A percentile compares a stretch with the other conserved stretches of the same genome.
Conservation (phyloP, 1,284 basidiomycete genomes). For the Fomitopsis pinicola region DNA sequence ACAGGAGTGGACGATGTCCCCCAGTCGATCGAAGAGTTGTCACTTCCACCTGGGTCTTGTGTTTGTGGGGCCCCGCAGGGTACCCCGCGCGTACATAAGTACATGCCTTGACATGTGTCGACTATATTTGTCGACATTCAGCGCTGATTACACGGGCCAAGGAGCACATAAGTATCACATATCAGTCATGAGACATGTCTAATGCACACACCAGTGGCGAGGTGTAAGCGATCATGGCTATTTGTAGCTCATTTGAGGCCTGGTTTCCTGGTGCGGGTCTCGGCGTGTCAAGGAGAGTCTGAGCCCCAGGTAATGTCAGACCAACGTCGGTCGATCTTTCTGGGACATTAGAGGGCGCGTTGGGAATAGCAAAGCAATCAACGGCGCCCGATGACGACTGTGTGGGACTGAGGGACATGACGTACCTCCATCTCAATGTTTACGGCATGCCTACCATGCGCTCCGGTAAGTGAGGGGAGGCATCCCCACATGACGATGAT, state of each 20-base stretch:
- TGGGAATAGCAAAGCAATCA: too few relatives aligned
- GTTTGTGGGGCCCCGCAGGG: not conserved
- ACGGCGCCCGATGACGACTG: not conserved
- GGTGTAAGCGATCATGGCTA: not conserved
- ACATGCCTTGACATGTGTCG: not conserved
- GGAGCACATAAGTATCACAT: not conserved
- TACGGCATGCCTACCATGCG: not conserved
- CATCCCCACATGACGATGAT: not conserved
- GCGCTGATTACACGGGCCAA: not conserved
- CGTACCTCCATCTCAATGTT: not conserved
- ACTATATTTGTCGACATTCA: not conserved
- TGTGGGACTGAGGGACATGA: not conserved
- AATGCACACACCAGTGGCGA: not conserved
- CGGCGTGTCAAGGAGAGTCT: not conserved
- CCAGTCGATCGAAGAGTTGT: not conserved
- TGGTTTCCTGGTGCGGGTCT: not conserved
- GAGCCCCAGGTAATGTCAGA: not conserved
- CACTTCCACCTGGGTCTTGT: not conserved
- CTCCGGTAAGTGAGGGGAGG: not conserved
- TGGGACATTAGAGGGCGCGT: not conserved
- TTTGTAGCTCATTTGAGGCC: not conserved
- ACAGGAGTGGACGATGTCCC: not conserved
- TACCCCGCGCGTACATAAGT: not conserved
- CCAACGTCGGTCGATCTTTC: not conserved
- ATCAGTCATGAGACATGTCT: not conserved